A percentile compares a stretch with the other conserved stretches of the same genome.
Conservation (phyloP, 331 rosid species). For the Malus hybrid region DNA sequence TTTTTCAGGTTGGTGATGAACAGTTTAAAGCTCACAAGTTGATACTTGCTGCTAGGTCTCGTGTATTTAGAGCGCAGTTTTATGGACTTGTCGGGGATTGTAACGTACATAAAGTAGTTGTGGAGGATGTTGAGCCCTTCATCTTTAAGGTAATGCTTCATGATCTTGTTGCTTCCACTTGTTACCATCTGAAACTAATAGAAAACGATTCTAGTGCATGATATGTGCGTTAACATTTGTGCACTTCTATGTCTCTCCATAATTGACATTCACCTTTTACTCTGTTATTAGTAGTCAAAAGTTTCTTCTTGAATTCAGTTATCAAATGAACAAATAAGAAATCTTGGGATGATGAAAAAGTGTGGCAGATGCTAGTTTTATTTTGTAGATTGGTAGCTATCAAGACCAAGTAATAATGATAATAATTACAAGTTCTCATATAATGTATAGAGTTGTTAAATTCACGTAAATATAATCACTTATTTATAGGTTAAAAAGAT, state of each 20-base stretch:
- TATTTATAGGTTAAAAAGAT: background rate
- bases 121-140: slow-evolving; percentile 76
- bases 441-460: background rate
- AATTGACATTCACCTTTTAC: background rate
- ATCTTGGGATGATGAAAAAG: background rate
- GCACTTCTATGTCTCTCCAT: background rate
- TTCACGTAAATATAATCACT: no score
- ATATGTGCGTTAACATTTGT: background rate
- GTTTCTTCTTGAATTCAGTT: background rate
- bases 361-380: background rate
- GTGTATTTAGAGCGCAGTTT: slow-evolving; percentile 86
- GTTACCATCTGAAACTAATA: slow-evolving; percentile 5
- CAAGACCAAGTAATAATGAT: background rate
- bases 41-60: slow-evolving; percentile 87
- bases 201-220: background rate
- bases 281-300: background rate
- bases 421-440: background rate
- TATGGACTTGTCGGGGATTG: slow-evolving; percentile 83
- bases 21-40: slow-evolving; percentile 75
- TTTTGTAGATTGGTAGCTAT: background rate
- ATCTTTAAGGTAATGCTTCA: slow-evolving; percentile 65
- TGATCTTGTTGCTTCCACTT: slow-evolving; percentile 3
- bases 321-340: background rate
- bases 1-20: slow-evolving; percentile 71
- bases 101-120: slow-evolving; percentile 47